phyloP scores from a whole-genome alignment of 2,329 filamentous ascomycete genomes.

The Aspergillus aculeatinus region DNA sequence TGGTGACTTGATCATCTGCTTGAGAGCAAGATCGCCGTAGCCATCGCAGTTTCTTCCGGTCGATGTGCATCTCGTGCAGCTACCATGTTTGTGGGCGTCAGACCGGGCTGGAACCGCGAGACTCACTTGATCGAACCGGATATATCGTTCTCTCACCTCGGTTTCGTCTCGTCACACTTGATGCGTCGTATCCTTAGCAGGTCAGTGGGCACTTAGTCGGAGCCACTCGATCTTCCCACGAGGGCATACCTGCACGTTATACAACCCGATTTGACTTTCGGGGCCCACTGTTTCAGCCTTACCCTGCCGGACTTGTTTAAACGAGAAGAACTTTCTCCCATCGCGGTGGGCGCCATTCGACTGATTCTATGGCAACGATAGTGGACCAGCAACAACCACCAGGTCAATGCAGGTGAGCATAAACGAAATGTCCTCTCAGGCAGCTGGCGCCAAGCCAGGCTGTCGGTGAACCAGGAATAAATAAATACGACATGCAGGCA shows the following conservation, averaged over 20 bases:
- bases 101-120: too few species aligned
- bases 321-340: neutral
- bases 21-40: neutral
- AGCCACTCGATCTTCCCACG: neutral
- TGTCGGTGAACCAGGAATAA: neutral
- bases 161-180: conserved; percentile 9
- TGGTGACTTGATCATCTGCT: neutral
- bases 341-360: neutral
- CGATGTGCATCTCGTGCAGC: conserved; percentile 4
- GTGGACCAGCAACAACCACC: neutral
- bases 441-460: neutral
- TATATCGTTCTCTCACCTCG: neutral
- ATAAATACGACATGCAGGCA: neutral
- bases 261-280: conserved; percentile 3
- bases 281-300: conserved; percentile 3
- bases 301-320: neutral
- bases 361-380: neutral
- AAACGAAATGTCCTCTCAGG: neutral
- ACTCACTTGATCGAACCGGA: neutral
- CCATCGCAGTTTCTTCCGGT: conserved; percentile 9
- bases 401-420: neutral
- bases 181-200: neutral
- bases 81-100: neutral
- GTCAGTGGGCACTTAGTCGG: neutral
- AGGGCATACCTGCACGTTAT: conserved; percentile 3